Percentiles rank a stretch among this genome's conserved stretches.
Conservation (phyloP, 306 rosid species). For the Cucurbita pepo region DNA sequence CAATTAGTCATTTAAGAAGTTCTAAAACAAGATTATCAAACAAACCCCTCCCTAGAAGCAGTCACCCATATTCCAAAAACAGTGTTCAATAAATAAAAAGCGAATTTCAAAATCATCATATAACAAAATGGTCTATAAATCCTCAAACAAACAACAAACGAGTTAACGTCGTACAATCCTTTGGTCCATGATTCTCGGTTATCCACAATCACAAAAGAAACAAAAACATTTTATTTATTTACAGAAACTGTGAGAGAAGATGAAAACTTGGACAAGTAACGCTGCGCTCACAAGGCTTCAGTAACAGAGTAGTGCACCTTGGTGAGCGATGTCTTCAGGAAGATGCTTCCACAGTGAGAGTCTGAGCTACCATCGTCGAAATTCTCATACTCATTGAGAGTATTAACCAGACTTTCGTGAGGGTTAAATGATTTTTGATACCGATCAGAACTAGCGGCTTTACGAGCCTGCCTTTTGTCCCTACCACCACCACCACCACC, state of each 20-base stretch:
- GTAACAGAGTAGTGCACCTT: slow-evolving; percentile 46
- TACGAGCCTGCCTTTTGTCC: slow-evolving; percentile 48
- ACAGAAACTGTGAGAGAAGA: slow-evolving; percentile 9
- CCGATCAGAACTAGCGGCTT: slow-evolving; percentile 24
- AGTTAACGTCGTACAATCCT: background rate
- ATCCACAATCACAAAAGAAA: background rate
- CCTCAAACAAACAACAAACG: background rate
- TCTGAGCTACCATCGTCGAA: slow-evolving; percentile 29
- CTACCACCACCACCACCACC: slow-evolving; percentile 15
- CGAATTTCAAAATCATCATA: background rate
- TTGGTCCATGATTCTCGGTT: background rate
- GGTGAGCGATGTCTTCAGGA: slow-evolving; percentile 29
- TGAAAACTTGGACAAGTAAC: background rate
- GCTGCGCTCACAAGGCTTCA: slow-evolving; percentile 48
- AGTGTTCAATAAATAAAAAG: background rate
- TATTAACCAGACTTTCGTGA: slow-evolving; percentile 4
- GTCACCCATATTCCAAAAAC: background rate
- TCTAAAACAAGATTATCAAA: too few species aligned
- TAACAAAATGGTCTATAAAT: background rate
- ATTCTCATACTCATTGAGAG: slow-evolving; percentile 17
- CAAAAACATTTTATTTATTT: slow-evolving; percentile 17
- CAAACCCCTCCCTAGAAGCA: background rate
- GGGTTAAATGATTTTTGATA: slow-evolving; percentile 8
- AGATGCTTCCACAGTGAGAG: slow-evolving; percentile 38
- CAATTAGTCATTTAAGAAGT: background rate